A percentile compares a stretch with the other conserved stretches of the same genome.
Conservation (phyloP, 345 rosid genomes). For the Lumnitzera littorea region DNA sequence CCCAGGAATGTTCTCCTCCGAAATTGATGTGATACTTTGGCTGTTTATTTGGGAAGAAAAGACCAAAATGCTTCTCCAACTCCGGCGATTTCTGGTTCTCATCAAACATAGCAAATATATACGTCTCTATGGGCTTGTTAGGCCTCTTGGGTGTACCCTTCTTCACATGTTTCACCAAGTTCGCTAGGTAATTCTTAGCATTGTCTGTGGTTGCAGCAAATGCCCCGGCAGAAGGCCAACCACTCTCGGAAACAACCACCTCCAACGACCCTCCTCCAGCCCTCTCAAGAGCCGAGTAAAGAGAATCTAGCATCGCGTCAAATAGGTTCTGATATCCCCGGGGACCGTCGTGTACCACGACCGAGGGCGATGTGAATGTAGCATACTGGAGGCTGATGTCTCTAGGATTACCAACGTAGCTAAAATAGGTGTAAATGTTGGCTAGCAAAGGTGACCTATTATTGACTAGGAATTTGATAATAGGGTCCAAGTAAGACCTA, state of each 20-base stretch:
- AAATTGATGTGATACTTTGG: constrained; percentile 22
- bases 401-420: constrained; percentile 18
- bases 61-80: constrained; percentile 26
- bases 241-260: constrained; percentile 34
- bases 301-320: constrained; percentile 28
- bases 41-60: constrained; percentile 25
- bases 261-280: constrained; percentile 16
- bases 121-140: constrained; percentile 23
- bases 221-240: constrained; percentile 32
- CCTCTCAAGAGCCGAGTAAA: constrained; percentile 27
- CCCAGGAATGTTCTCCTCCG: constrained; percentile 13
- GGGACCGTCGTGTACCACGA: constrained; percentile 17
- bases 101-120: constrained; percentile 29
- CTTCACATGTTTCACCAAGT: constrained; percentile 22
- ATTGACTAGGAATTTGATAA: constrained; percentile 15
- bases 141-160: constrained; percentile 35
- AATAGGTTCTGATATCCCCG: constrained; percentile 28
- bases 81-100: constrained; percentile 31
- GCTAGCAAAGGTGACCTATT: constrained; percentile 20
- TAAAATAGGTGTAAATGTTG: constrained; percentile 31
- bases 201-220: constrained; percentile 11
- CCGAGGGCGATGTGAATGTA: constrained; percentile 20
- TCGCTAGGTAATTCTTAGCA: constrained; percentile 18
- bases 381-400: constrained; percentile 27
- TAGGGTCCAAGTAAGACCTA: constrained; percentile 19